phyloP scores from a whole-genome alignment of 2,329 filamentous ascomycete species.

The Epichloe hybrida region DNA sequence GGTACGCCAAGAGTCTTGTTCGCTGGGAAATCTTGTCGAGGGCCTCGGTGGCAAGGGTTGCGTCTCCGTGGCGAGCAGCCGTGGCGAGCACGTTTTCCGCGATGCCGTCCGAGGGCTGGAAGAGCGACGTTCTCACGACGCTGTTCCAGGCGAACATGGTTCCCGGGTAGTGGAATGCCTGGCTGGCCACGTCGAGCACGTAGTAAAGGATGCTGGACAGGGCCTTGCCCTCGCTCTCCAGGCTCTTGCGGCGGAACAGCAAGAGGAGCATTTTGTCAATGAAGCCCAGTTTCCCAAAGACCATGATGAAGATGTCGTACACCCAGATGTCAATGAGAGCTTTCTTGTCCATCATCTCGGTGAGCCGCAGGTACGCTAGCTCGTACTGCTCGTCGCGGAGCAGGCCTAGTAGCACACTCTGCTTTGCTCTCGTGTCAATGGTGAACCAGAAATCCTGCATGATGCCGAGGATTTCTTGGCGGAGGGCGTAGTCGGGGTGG shows the following conservation, averaged over 20 bases:
- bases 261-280: conserved; percentile 64
- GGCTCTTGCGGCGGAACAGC: conserved; percentile 39
- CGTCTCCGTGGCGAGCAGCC: conserved; percentile 55
- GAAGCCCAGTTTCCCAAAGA: conserved; percentile 57
- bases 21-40: conserved; percentile 34
- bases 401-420: conserved; percentile 58
- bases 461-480: conserved; percentile 55
- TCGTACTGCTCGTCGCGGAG: conserved; percentile 76
- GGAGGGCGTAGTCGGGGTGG: conserved; percentile 73
- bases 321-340: conserved; percentile 55
- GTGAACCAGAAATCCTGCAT: conserved; percentile 58
- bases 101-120: conserved; percentile 42
- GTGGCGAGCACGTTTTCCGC: conserved; percentile 57
- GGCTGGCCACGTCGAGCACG: conserved; percentile 62
- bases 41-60: conserved; percentile 54
- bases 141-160: conserved; percentile 59
- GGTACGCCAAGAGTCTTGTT: conserved; percentile 44
- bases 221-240: conserved; percentile 22
- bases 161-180: conserved; percentile 47
- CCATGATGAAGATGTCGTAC: conserved; percentile 63
- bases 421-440: conserved; percentile 41
- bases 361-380: conserved; percentile 58
- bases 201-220: conserved; percentile 49
- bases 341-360: conserved; percentile 46
- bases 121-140: conserved; percentile 33